Base-by-base conservation (phyloP, 768 basidiomycete species). In the Sarcomyxa edulis region DNA sequence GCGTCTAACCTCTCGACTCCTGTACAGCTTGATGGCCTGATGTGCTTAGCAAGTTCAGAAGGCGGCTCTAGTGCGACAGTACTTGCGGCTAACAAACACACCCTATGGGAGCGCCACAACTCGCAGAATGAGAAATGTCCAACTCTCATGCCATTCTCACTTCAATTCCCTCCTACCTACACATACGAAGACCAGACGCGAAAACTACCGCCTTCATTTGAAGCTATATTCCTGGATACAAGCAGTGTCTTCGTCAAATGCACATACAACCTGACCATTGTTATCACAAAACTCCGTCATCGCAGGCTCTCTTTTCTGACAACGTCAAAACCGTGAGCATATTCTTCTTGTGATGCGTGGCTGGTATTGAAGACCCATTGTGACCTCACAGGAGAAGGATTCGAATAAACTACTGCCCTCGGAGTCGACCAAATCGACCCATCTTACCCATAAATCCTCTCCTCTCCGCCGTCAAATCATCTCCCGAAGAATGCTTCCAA, bases 401-500 rank as follows among this genome's bases (percentile, higher is more conserved):
- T 2, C 72, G 71, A 1, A 64, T 84, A 39, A 53, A 54, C 5
- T 82, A 83, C 45, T 46, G 44, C 28, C 81, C 80, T 6, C 71
- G 71, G 31, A 67, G 68, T 34, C 69, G 76, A n/a, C 69, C 83
- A 0, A 62, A 65, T 37, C 64, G 71, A 9, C 75, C 81, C 3
- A 73, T 81, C 26, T 50, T 76, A 9, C 54, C 65, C 1, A 59
- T 58, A 8, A 59, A 68, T 1, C 58, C 67, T 18, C 78, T 84
- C 51, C 66, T 80, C 44, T 70, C 72, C 1, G 70, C 72, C 3
- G 54, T 85, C 39, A 84, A 84, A 52, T 60, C 66, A 0, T 62
- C 69, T 4, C 81, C 83, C 7, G 82, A 82, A 50, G 83, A 84
- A 51, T 85, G 80, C 78, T 65, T 57, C 50, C 81, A 71, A 52